A percentile compares a stretch with the other conserved stretches of the same genome.
Conservation (phyloP, 2,329 filamentous ascomycete genomes). For the Penicillium oxalicum region DNA sequence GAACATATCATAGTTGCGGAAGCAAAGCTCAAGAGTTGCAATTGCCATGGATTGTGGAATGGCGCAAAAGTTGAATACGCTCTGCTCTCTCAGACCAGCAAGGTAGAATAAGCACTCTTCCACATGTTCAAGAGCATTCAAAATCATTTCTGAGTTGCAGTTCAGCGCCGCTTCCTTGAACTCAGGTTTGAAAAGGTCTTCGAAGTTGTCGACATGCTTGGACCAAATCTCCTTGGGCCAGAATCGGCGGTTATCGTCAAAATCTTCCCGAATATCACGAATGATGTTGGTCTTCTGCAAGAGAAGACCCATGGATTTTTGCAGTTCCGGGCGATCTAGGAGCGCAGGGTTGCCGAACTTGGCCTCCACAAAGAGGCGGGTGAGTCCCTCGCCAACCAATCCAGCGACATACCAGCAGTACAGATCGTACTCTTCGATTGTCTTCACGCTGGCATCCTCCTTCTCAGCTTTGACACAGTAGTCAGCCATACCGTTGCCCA, state of each 20-base stretch:
- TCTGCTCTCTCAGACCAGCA: conserved; percentile 88
- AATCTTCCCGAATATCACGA: conserved; percentile 87
- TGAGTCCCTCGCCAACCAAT: conserved; percentile 90
- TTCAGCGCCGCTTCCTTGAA: conserved; percentile 71
- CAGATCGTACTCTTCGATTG: conserved; percentile 81
- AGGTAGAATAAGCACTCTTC: conserved; percentile 98
- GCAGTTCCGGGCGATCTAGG: conserved; percentile 69
- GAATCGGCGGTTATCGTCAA: conserved; percentile 79
- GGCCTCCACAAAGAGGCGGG: conserved; percentile 80
- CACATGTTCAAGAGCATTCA: conserved; percentile 77
- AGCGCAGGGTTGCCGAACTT: conserved; percentile 81
- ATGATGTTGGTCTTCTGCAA: conserved; percentile 99
- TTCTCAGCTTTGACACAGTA: conserved; percentile 79
- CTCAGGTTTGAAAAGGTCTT: conserved; percentile 80
- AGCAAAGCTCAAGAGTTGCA: conserved; percentile 83
- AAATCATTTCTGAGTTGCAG: conserved; percentile 88
- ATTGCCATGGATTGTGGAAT: conserved; percentile 98
- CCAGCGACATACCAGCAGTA: conserved; percentile 99
- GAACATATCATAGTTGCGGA: conserved; percentile 84
- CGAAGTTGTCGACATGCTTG: conserved; percentile 84
- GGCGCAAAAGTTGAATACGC: conserved; percentile 97
- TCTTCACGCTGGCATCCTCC: conserved; percentile 73
- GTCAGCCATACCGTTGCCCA: conserved; percentile 99
- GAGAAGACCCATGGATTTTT: conserved; percentile 95
- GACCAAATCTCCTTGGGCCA: conserved; percentile 97